Base-by-base conservation (phyloP, 345 rosid species). In the Syzygium grande region DNA sequence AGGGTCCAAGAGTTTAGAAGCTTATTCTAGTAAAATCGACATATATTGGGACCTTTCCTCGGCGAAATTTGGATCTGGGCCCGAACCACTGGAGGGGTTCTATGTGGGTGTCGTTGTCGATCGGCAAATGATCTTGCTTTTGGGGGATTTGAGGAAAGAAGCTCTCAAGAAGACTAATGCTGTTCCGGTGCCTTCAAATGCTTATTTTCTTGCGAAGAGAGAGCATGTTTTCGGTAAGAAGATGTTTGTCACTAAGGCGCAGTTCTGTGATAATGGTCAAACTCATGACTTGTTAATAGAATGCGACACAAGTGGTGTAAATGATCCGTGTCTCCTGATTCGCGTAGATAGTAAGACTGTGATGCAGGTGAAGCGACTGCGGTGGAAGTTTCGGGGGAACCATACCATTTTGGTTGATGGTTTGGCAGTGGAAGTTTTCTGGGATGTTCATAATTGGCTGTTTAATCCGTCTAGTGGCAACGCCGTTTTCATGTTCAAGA, bases 401-500 rank as follows among this genome's bases (percentile, higher is more conserved):
- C 93, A 92, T 86, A 96, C 95, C 12, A 95, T 96, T 84, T 87
- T 94, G 89, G 96, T 97, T 22, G 95, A 94, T 89, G 98, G 98
- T 53, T 55, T 95, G 59, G 92, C 96, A 0, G 94, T 97, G 30
- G 99, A 97, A 90, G 95, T 96, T 87, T 93, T 93, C 56, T 97
- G 99, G 99, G 99, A 97, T 91, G 98, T 97, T 15, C 94, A 97
- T 91, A 94, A 89, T 88, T 96, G 99, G 99, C 95, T 97, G 46
- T 97, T 95, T 84, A 96, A 98, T 51, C 51, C 95, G 49, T 91
- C 97, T 34, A 73, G 91, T 16, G 97, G 97, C 38, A 94, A 93
- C 92, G 99, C 98, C 21, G 99, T 97, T 34, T 96, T 97, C 89
- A 93, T 97, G 99, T 96, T 97, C 94, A 93, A 94, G 94, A 92